Evolutionary conservation across 2,329 filamentous ascomycete genomes (phyloP).

Genomic region (Zymoseptoria pseudotritici): DNA sequence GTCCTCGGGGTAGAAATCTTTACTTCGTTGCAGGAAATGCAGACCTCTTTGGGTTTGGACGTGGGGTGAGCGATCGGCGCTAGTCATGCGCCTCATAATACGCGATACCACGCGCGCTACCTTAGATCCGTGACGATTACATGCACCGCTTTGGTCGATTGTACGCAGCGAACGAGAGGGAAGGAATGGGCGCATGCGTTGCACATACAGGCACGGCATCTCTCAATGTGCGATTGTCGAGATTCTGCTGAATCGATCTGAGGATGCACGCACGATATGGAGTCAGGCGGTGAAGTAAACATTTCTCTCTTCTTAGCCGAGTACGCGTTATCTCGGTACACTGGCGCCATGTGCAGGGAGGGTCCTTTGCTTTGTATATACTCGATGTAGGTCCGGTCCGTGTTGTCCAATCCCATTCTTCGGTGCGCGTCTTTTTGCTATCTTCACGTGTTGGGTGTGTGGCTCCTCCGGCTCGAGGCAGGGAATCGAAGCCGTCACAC

Average conservation of each 20-base stretch:
- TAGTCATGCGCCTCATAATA: not conserved
- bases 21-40: not conserved
- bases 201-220: not conserved
- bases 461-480: not conserved
- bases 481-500: not conserved
- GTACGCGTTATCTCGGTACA: not conserved
- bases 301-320: not conserved
- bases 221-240: not conserved
- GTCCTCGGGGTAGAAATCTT: not conserved
- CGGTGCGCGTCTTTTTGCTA: not conserved
- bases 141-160: not conserved
- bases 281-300: not conserved
- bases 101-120: not conserved
- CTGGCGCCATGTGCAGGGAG: not conserved
- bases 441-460: not conserved
- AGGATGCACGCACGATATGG: not conserved
- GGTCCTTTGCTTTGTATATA: not conserved
- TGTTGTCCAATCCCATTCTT: not conserved
- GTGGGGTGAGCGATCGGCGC: not conserved
- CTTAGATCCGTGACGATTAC: not conserved
- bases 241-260: not conserved
- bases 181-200: not conserved
- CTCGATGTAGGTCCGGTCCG: not conserved
- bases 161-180: not conserved
- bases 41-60: not conserved